A percentile compares a stretch with the other conserved stretches of the same genome.
Evolutionary conservation across 805 yeast species (phyloP).

Genomic region (Metschnikowia gelsemii): DNA sequence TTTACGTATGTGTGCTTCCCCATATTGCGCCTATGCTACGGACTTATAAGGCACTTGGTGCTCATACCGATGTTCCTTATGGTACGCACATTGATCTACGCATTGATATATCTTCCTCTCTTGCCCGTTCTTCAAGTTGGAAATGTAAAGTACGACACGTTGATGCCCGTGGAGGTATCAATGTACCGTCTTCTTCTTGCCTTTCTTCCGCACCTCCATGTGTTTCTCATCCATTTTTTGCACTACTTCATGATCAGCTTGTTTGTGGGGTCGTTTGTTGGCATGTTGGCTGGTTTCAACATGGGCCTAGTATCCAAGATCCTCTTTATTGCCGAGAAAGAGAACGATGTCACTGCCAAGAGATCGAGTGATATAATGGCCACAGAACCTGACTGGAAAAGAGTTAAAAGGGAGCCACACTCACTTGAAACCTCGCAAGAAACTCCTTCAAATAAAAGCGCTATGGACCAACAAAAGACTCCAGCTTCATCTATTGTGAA

Average conservation of each 20-base stretch:
- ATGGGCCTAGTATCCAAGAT: slow-evolving; percentile 12
- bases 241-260: slow-evolving; percentile 20
- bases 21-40: slow-evolving; percentile 8
- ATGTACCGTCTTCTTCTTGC: slow-evolving; percentile 12
- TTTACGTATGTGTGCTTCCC: slow-evolving; percentile 15
- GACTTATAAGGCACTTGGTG: slow-evolving; percentile 14
- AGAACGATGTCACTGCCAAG: neutral
- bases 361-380: neutral
- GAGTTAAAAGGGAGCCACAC: slow-evolving; percentile 6
- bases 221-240: slow-evolving; percentile 13
- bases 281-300: slow-evolving; percentile 19
- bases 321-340: slow-evolving; percentile 5
- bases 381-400: slow-evolving; percentile 3
- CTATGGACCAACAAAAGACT: neutral
- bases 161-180: slow-evolving; percentile 20
- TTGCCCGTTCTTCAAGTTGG: slow-evolving; percentile 16
- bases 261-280: slow-evolving; percentile 18
- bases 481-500: neutral
- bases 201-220: slow-evolving; percentile 16
- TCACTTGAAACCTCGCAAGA: neutral
- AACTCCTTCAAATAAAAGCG: neutral
- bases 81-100: slow-evolving; percentile 19
- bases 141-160: slow-evolving; percentile 13
- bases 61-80: slow-evolving; percentile 16
- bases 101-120: slow-evolving; percentile 20